Evolutionary conservation across 148 eudicot genomes (phyloP).

Genomic region (Persicaria maculosa): DNA sequence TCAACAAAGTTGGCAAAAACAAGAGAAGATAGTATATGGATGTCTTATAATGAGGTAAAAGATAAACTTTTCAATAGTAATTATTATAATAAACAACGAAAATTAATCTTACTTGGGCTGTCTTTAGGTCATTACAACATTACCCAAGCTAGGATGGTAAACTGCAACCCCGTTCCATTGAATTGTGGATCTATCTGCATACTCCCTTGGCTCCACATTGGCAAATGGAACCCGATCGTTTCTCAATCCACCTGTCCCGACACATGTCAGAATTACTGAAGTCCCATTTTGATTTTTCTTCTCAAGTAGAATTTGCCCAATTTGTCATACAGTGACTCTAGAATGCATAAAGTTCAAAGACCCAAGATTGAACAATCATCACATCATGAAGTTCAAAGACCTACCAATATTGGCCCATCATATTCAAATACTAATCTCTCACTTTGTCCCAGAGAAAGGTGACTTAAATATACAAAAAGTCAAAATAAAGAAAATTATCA

Average conservation of each 20-base stretch:
- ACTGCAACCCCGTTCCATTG: constrained; percentile 95
- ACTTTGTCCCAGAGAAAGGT: too few species aligned
- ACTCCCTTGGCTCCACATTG: constrained; percentile 73
- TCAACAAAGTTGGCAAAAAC: background rate
- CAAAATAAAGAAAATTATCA: too few species aligned
- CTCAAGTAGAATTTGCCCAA: constrained; percentile 71
- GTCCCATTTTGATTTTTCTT: constrained; percentile 67
- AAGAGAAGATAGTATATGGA: background rate
- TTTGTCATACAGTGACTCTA: constrained; percentile 62
- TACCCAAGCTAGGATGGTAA: constrained; percentile 56
- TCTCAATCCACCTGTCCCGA: constrained; percentile 91
- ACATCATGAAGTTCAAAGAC: too few species aligned
- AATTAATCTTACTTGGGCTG: constrained; percentile 52
- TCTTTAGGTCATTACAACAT: constrained; percentile 43
- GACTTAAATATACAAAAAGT: too few species aligned
- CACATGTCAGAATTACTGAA: constrained; percentile 43
- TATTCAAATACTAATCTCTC: too few species aligned
- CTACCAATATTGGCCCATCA: too few species aligned
- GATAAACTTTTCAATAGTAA: background rate
- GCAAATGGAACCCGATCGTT: constrained; percentile 79
- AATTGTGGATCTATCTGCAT: constrained; percentile 73
- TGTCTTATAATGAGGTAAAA: background rate
- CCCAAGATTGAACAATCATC: too few species aligned
- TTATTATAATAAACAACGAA: background rate
- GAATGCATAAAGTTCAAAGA: background rate